phyloP scores from a whole-genome alignment of 305 asterid species.

The Stenogyne calaminthoides region DNA sequence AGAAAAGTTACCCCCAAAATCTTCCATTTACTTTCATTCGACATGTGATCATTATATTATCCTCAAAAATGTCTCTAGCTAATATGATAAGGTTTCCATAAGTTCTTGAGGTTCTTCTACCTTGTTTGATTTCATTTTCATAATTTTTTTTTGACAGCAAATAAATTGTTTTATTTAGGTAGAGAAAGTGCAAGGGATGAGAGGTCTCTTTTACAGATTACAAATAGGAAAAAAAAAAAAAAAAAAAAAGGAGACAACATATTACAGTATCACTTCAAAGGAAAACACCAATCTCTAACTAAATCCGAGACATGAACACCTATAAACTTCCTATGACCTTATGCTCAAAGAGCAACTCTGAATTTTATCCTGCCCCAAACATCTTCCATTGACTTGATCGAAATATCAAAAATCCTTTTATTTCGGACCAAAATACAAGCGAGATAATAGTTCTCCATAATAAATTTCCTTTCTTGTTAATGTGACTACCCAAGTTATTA shows the following conservation, averaged over 20 bases:
- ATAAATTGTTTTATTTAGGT: neutral
- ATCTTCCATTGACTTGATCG: neutral
- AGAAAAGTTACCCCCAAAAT: neutral
- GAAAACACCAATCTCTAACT: neutral
- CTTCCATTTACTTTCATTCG: constrained; percentile 14
- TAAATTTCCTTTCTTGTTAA: neutral
- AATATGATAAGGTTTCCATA: constrained; percentile 5
- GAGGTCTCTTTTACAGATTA: neutral
- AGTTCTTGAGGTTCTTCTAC: neutral
- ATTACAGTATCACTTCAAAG: neutral
- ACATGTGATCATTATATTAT: neutral
- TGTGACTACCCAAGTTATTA: no score
- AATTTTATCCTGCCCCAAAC: no score
- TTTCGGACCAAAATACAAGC: no score
- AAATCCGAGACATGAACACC: no score
- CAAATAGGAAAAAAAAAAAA: no score
- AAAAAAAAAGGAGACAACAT: neutral
- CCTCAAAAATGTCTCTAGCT: neutral
- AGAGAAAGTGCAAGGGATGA: neutral
- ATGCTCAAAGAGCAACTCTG: no score
- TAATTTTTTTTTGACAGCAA: no score
- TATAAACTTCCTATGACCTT: no score
- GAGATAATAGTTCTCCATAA: neutral
- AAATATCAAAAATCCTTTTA: no score
- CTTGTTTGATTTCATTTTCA: neutral